Evolutionary conservation across 2,329 filamentous ascomycete species (phyloP), one percentile per base, ranked within the genome.

Genomic region (Truncatella angustata): DNA sequence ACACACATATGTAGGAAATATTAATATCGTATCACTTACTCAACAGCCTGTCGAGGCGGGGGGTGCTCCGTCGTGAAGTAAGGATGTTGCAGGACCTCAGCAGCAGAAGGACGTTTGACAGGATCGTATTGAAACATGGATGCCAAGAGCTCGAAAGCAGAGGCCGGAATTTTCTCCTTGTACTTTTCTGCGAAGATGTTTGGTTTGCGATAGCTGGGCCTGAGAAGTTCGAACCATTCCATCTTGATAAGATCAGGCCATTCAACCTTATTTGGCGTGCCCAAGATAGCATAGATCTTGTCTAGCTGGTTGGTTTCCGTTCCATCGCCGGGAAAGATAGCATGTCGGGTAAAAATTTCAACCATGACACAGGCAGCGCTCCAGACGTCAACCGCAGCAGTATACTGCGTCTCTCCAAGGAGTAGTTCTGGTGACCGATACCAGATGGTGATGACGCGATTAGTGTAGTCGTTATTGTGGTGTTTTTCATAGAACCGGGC

Each of bases 381-480:
- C 94, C 94, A 99, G 32, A 99, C 88, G 65, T 97, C 92, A 12
- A 96, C 91, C 2, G 90, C 90, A 0, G 90, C 89, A 4, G 89
- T 91, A 66, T 97, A 97, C 61, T 90, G 85, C 4, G 92, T 96
- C 69, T 96, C 91, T 5, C 92, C 92, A 1, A 96, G 80, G 0
- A 96, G 76, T n/a, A 97, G 79, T 67, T 97, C 92, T 0, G 92
- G 91, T 0, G 91, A 90, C 4, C 92, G 84, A 68, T 97, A 97
- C 95, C 95, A 99, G 59, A 99, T 97, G 2, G 94, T 99, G 66
- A 99, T 96, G 61, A 99, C 95, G 32, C 94, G 88, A 66, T 99
- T 99, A 2, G 94, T 99, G 69, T 99, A 99, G 68, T 99, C 93
- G 43, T 96, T 81, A 68, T 94, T 90, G 55, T 88, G 86, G 46